Percentiles rank a stretch among this genome's conserved stretches.
These are phyloP conservation scores for Staphylotrichum longicolle DNA, from an alignment of 495 filamentous ascomycete genomes.

Conservation along the genomic window DNA sequence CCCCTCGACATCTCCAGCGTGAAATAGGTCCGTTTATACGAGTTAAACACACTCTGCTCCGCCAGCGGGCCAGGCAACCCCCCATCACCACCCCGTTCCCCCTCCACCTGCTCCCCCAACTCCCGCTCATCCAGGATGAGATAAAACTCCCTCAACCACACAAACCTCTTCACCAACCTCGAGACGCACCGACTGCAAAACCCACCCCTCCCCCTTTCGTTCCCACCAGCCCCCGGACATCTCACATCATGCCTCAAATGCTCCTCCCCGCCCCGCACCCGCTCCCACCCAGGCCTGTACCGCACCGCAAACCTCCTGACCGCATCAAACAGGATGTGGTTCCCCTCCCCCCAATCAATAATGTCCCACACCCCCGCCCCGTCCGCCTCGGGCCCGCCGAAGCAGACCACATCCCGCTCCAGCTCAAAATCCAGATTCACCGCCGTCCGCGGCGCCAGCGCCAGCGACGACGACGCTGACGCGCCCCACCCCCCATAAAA, in stretches of 20 bases:
- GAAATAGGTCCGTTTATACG: conserved; percentile 24
- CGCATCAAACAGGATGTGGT: conserved; percentile 23
- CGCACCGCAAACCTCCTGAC: conserved; percentile 24
- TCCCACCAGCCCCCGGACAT: conserved; percentile 1
- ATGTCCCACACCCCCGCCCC: conserved; percentile 6
- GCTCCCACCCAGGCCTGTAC: conserved; percentile 23
- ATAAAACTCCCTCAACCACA: conserved; percentile 23
- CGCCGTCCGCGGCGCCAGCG: not conserved
- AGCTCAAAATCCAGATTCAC: conserved; percentile 24
- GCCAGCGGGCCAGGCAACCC: not conserved
- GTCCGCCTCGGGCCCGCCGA: conserved; percentile 11
- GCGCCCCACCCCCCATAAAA: not conserved
- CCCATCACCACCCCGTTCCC: not conserved
- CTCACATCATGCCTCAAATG: conserved; percentile 6
- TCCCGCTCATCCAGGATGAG: conserved; percentile 19
- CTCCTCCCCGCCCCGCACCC: not conserved
- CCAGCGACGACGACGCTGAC: too few species aligned
- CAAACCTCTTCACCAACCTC: conserved; percentile 21
- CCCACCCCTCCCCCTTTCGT: not conserved
- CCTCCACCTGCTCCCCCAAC: not conserved
- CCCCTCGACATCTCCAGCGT: not conserved
- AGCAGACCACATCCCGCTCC: conserved; percentile 23
- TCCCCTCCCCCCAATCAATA: conserved; percentile 20
- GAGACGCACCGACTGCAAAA: conserved; percentile 24
- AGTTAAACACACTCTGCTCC: conserved; percentile 15